A percentile compares a stretch with the other conserved stretches of the same genome.
These are phyloP conservation scores for Penicillium sp. DNA, from an alignment of 2,329 filamentous ascomycete genomes.

Conservation along the genomic window DNA sequence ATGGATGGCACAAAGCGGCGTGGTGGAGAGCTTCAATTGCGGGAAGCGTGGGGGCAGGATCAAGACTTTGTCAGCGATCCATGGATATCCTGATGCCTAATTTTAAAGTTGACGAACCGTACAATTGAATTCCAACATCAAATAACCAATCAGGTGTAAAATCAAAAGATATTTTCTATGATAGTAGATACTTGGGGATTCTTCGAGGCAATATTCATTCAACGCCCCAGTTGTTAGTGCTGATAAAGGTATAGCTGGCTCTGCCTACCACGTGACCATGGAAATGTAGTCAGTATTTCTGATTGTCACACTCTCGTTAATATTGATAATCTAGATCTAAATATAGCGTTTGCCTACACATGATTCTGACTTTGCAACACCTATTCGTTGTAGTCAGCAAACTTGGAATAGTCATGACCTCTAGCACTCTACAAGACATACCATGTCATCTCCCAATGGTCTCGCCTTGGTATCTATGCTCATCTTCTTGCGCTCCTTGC, in stretches of 20 bases:
- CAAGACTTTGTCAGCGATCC: neutral
- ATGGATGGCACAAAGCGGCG: neutral
- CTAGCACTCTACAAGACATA: neutral
- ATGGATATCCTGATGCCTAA: too few species aligned
- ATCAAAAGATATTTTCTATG: too few species aligned
- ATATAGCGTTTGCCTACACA: neutral
- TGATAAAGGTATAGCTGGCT: too few species aligned
- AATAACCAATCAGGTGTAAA: too few species aligned
- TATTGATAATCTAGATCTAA: neutral
- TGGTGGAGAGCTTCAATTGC: neutral
- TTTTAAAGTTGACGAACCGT: neutral
- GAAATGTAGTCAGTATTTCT: too few species aligned
- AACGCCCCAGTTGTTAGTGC: too few species aligned
- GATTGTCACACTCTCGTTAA: neutral
- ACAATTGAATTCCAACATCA: too few species aligned
- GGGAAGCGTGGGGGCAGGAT: neutral
- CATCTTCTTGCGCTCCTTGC: slow-evolving; percentile 10
- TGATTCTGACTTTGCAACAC: neutral
- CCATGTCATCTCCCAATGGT: neutral
- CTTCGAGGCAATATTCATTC: too few species aligned
- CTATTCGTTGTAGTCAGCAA: neutral
- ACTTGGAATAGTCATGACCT: neutral
- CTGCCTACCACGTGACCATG: too few species aligned
- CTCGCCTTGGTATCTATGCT: neutral
- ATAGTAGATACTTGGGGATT: too few species aligned